Evolutionary conservation across 2,329 filamentous ascomycete genomes (phyloP).

Genomic region (Pezicula carpinea): DNA sequence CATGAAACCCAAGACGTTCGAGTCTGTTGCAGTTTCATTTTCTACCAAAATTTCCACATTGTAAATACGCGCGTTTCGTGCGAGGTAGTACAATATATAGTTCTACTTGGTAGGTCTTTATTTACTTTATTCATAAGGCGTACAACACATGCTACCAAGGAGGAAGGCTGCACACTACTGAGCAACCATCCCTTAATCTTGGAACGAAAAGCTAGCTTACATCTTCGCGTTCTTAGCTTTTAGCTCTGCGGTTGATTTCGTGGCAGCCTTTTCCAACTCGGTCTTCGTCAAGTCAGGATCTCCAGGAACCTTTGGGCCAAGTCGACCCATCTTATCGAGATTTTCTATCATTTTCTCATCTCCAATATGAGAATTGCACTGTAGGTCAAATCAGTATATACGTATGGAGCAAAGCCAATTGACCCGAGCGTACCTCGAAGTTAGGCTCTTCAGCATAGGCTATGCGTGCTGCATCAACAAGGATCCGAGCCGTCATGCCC

Average conservation of each 20-base stretch:
- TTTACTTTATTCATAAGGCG: background rate
- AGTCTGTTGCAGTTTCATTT: no score
- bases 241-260: conserved; percentile 22
- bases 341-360: conserved; percentile 62
- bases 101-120: background rate
- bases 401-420: conserved; percentile 39
- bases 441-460: conserved; percentile 80
- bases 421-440: conserved; percentile 53
- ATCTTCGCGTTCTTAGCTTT: conserved; percentile 6
- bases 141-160: background rate
- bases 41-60: no score
- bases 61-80: no score
- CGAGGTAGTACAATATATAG: background rate
- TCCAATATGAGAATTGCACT: conserved; percentile 27
- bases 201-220: background rate
- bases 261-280: conserved; percentile 34
- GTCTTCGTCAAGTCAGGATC: conserved; percentile 46
- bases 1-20: no score
- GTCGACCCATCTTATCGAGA: conserved; percentile 49
- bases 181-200: no score
- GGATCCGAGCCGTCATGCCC: conserved; percentile 88
- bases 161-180: background rate
- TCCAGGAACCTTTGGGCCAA: conserved; percentile 44
- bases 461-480: conserved; percentile 81
- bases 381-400: conserved; percentile 5